Base-by-base conservation (phyloP, 768 basidiomycete genomes). In the Hypsizygus marmoreus region DNA sequence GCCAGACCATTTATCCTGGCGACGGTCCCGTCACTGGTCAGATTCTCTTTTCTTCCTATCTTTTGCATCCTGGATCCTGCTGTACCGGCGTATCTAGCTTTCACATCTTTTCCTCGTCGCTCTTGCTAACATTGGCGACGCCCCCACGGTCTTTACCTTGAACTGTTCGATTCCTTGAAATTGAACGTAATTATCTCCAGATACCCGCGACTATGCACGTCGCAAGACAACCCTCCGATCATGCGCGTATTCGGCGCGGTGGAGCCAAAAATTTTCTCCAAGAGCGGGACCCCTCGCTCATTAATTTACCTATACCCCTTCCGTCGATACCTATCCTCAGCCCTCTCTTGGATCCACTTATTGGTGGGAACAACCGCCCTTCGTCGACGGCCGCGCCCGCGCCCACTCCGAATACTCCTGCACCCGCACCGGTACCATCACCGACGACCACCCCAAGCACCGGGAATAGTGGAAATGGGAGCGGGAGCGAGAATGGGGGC, bases 281-380 rank as follows among this genome's bases (percentile, higher is more conserved):
- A 8, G 64, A 62, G 37, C 73, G 76, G 49, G 63, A 65, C 13
- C 72, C 74, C 26, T 51, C 64, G 2, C 70, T 72, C 50, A 59
- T 73, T 30, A 64, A 66, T 26, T 54, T 73, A 2, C 63, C 71
- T 24, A 49, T 72, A 19, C 62, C 71, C 6, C 34, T 73, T 17
- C 72, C 73, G 11, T 65, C 72, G 6, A 56, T 77, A 28, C 73
- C 77, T 2, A 37, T 78, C 22, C 53, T 74, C 23, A 58, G 59
- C n/a, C 63, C 68, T 2, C 23, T 80, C 13, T 40, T 71, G 28
- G 62, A 49, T 16, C 59, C 71, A 17, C 20, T 77, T 24, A 29
- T 75, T 20, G 62, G 56, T 19, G 62, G 58, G 11, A 57, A 46
- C 20, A 64, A 62, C 39, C 22, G 47, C 20, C 43, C 59, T 6